These are phyloP conservation scores for Punica granatum DNA, from an alignment of 345 rosid species.

Conservation along the genomic window DNA sequence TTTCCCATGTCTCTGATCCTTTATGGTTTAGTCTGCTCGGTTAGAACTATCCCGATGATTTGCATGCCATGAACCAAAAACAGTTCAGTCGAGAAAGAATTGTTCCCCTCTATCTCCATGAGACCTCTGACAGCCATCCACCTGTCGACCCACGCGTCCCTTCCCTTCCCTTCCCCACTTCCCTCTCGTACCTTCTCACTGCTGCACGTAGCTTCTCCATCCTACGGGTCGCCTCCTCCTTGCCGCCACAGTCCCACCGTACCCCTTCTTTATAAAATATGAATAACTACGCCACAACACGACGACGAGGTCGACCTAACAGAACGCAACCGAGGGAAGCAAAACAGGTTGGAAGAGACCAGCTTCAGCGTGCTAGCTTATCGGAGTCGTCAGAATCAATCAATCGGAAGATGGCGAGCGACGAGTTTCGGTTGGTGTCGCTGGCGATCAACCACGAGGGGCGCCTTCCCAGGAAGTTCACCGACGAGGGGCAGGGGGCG, in stretches of 20 bases:
- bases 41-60: too few species aligned
- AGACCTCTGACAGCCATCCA: slow-evolving; percentile 5
- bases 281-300: too few species aligned
- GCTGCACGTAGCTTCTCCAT: slow-evolving; percentile 20
- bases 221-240: neutral
- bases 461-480: slow-evolving; percentile 60
- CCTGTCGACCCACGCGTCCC: slow-evolving; percentile 8
- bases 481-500: slow-evolving; percentile 67
- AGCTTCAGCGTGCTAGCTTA: neutral
- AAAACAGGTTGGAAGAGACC: too few species aligned
- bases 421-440: slow-evolving; percentile 52
- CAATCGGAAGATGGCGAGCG: slow-evolving; percentile 15
- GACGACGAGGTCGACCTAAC: too few species aligned
- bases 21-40: too few species aligned
- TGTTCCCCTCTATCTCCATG: neutral
- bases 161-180: neutral
- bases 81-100: too few species aligned
- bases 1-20: too few species aligned
- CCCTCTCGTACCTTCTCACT: slow-evolving; percentile 9
- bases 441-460: slow-evolving; percentile 48
- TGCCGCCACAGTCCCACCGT: slow-evolving; percentile 6
- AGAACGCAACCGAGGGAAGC: too few species aligned
- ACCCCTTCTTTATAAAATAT: too few species aligned
- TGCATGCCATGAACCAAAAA: too few species aligned
- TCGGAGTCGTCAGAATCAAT: neutral